Evolutionary conservation across 1,284 basidiomycete species (phyloP), one percentile per base, ranked within the genome.

Genomic region (Fomitopsis palustris): DNA sequence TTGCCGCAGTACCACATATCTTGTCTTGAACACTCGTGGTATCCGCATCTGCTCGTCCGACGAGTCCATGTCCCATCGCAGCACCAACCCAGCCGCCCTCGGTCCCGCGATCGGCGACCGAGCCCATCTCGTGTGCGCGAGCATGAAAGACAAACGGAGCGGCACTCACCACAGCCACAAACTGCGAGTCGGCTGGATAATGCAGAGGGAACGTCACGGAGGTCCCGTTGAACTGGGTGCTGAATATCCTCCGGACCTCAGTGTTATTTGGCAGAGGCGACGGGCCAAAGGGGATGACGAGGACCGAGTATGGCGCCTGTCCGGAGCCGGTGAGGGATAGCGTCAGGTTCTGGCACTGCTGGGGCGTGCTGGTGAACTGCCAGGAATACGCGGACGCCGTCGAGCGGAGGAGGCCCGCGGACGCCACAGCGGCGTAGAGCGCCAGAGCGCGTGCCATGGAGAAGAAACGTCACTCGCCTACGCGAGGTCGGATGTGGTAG

Each of bases 141-240:
- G n/a, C n/a, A n/a, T n/a, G n/a, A n/a, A n/a, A n/a, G 35, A 37
- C 35, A 16, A 37, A 37, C 35, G 35, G n/a, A 42, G 45, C 7
- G 23, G 39, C 10, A 84, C 88, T 74, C 67, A 91, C 90, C 67
- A 91, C 86, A 1, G 85, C 84, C 23, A 93, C 86, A 61, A 92
- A 86, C 65, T 86, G 83, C 1, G 88, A 87, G 66, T 83, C 78
- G 52, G 74, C 77, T 0, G 90, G 90, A 67, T 82, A 93, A 27
- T 78, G 80, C 55, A 92, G 77, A 67, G 81, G 74, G 69, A 92
- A 87, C 41, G 70, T 78, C 37, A 83, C 65, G 27, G 77, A 73
- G 0, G 76, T 74, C 25, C 71, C 78, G 31, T 75, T 63, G 65
- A 90, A 90, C 6, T 78, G 67, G 23, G 83, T 70, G 63, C 81